Percentiles rank a stretch among this genome's conserved stretches.
Conservation (phyloP, 306 rosid genomes). For the Sicyos edulis region DNA sequence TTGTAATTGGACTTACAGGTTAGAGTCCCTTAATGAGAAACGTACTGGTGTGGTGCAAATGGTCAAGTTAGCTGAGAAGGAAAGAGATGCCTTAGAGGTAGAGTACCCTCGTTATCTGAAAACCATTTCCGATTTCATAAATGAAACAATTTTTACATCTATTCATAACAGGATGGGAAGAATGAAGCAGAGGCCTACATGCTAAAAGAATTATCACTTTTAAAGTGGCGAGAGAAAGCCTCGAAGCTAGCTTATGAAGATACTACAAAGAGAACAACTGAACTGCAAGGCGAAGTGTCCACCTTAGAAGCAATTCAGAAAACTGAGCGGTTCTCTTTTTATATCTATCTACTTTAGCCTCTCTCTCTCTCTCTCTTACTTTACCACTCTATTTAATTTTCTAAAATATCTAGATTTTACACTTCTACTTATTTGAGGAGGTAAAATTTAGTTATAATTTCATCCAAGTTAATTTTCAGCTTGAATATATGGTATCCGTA, state of each 20-base stretch:
- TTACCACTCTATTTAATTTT: neutral
- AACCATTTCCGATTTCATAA: slow-evolving; percentile 6
- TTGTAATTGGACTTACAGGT: slow-evolving; percentile 44
- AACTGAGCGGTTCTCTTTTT: slow-evolving; percentile 51
- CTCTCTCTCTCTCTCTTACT: neutral
- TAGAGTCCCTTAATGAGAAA: slow-evolving; percentile 78
- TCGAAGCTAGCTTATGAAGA: slow-evolving; percentile 73
- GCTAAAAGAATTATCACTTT: slow-evolving; percentile 78
- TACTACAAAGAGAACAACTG: slow-evolving; percentile 45
- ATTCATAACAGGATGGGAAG: slow-evolving; percentile 65
- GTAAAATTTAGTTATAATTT: slow-evolving; percentile 2
- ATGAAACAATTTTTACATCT: slow-evolving; percentile 4
- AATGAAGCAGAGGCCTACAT: slow-evolving; percentile 89
- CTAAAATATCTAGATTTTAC: too few relatives aligned
- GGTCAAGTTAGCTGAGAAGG: slow-evolving; percentile 97
- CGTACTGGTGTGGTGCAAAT: slow-evolving; percentile 92
- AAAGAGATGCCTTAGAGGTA: slow-evolving; percentile 91
- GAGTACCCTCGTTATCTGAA: slow-evolving; percentile 22
- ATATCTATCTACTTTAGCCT: neutral
- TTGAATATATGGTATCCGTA: neutral
- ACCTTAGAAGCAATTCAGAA: slow-evolving; percentile 65
- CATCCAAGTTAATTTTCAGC: slow-evolving; percentile 1
- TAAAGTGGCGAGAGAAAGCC: slow-evolving; percentile 96
- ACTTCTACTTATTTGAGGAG: neutral
- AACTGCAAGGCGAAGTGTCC: slow-evolving; percentile 42